Evolutionary conservation across 2,329 filamentous ascomycete species (phyloP).

Genomic region (Sporothrix sp.): DNA sequence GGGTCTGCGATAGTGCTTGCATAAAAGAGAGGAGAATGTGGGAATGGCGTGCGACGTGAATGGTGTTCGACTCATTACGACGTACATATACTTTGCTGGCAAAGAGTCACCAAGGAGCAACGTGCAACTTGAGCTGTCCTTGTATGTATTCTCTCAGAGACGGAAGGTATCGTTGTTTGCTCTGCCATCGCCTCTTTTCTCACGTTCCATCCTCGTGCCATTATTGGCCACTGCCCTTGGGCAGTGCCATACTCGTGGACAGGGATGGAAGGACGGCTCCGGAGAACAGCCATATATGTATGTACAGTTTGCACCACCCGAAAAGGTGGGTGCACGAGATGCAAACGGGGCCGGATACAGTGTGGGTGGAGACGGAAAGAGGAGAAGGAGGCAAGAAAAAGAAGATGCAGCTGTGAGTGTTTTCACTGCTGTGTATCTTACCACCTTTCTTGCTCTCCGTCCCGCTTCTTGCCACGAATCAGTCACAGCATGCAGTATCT

Average conservation of each 20-base stretch:
- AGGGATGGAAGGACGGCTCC: not conserved
- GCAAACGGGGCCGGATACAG: not conserved
- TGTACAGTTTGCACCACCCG: not conserved
- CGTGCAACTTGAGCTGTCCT: too few relatives aligned
- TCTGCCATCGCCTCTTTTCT: not conserved
- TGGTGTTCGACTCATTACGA: too few relatives aligned
- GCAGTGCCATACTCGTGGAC: not conserved
- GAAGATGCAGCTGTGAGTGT: too few relatives aligned
- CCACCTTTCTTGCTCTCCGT: too few relatives aligned
- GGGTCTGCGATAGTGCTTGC: not conserved
- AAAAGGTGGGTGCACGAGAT: too few relatives aligned
- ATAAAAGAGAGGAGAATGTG: not conserved
- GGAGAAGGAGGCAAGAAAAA: not conserved
- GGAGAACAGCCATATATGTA: not conserved
- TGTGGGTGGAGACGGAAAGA: not conserved
- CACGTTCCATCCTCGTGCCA: not conserved
- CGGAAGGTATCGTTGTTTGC: too few relatives aligned
- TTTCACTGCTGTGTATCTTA: too few relatives aligned
- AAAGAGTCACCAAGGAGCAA: too few relatives aligned
- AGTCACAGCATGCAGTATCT: too few relatives aligned
- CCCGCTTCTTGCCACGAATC: too few relatives aligned
- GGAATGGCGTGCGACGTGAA: too few relatives aligned
- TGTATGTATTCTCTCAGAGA: not conserved
- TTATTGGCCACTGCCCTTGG: constrained; percentile 3
- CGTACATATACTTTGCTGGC: too few relatives aligned